A percentile compares a stretch with the other conserved stretches of the same genome.
These are phyloP conservation scores for Pythium dissimile DNA, from an alignment of 352 stramenopile species.

Conservation along the genomic window DNA sequence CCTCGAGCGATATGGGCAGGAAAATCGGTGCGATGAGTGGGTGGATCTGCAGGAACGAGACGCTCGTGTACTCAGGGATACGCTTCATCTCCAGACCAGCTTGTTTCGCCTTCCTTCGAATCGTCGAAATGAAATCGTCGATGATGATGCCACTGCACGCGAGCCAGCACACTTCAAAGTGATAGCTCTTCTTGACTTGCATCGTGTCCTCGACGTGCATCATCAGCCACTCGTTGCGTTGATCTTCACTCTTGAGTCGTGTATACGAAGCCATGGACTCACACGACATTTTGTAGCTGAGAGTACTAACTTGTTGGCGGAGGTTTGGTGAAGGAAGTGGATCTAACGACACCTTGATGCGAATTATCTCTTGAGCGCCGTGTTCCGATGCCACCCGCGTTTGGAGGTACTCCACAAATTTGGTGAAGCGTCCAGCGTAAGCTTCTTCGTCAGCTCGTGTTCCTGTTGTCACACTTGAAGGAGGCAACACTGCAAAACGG, in stretches of 20 bases:
- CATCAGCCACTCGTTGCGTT: slow-evolving; percentile 71
- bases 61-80: slow-evolving; percentile 71
- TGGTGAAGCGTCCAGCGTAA: slow-evolving; percentile 51
- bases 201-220: slow-evolving; percentile 62
- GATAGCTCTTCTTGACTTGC: slow-evolving; percentile 51
- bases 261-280: slow-evolving; percentile 27
- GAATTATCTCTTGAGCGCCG: slow-evolving; percentile 45
- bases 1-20: slow-evolving; percentile 32
- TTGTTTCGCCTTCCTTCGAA: slow-evolving; percentile 68
- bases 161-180: slow-evolving; percentile 74
- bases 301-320: background rate
- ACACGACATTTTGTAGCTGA: slow-evolving; percentile 48
- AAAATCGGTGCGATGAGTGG: slow-evolving; percentile 66
- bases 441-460: slow-evolving; percentile 19
- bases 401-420: slow-evolving; percentile 67
- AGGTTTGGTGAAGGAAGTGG: slow-evolving; percentile 10
- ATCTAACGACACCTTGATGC: slow-evolving; percentile 38
- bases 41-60: slow-evolving; percentile 73
- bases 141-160: slow-evolving; percentile 73
- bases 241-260: slow-evolving; percentile 38
- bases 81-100: slow-evolving; percentile 58
- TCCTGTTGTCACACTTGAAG: slow-evolving; percentile 5
- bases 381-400: slow-evolving; percentile 49
- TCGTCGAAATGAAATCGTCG: slow-evolving; percentile 67
- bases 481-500: slow-evolving; percentile 62